These are phyloP conservation scores for Voacanga thouarsii DNA, from an alignment of 257 asterid genomes.

Conservation along the genomic window DNA sequence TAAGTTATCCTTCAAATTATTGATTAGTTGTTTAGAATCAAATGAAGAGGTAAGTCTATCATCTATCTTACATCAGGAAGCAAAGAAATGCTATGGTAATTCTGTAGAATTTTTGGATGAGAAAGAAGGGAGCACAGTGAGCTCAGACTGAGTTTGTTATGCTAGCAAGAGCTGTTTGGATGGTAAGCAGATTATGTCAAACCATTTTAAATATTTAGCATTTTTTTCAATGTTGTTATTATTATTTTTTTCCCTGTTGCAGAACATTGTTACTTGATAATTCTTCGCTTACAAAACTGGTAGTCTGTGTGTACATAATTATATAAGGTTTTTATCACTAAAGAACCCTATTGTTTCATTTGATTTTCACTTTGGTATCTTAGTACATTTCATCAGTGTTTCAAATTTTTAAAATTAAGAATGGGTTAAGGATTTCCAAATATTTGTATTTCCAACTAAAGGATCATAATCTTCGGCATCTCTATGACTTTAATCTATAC, in stretches of 20 bases:
- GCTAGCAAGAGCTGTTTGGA: not conserved
- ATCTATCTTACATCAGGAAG: constrained; percentile 44
- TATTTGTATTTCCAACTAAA: not conserved
- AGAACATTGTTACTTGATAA: not conserved
- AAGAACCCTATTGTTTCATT: not conserved
- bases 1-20: constrained; percentile 38
- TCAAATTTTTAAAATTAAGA: not conserved
- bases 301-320: not conserved
- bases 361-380: not conserved
- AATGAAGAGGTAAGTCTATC: constrained; percentile 37
- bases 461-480: too few relatives aligned
- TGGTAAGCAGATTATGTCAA: not conserved
- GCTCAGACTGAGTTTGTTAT: constrained; percentile 1
- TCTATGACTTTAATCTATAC: too few relatives aligned
- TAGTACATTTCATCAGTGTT: not conserved
- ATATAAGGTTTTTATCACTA: not conserved
- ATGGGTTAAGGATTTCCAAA: not conserved
- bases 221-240: too few relatives aligned
- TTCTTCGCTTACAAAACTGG: not conserved
- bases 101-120: constrained; percentile 35
- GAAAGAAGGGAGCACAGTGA: constrained; percentile 25
- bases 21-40: constrained; percentile 47
- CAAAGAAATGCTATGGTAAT: constrained; percentile 39
- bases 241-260: not conserved
- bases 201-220: not conserved